Conservation (phyloP, 768 basidiomycete genomes). For the Solioccasus polychromus region DNA sequence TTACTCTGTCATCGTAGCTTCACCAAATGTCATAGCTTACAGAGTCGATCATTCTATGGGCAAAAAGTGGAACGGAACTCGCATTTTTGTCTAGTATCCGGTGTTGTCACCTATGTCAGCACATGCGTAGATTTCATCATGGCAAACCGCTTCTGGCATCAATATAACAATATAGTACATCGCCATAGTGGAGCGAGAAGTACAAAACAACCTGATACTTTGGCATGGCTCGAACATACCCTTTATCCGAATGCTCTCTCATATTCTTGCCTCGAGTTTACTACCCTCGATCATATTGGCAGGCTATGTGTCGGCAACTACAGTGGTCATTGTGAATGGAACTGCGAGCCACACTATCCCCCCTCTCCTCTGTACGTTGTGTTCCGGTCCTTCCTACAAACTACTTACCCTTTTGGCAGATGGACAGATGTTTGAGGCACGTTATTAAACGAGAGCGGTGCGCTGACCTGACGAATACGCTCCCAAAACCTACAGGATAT, state of each 20-base stretch:
- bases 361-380: slow-evolving; percentile 44
- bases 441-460: neutral
- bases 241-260: no score
- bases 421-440: slow-evolving; percentile 60
- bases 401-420: slow-evolving; percentile 26
- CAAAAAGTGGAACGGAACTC: no score
- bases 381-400: neutral
- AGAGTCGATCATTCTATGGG: no score
- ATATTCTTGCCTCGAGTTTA: neutral
- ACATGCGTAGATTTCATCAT: no score
- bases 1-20: no score
- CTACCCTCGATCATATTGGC: slow-evolving; percentile 3
- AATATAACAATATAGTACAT: no score
- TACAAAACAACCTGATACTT: no score
- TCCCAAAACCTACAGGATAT: slow-evolving; percentile 47
- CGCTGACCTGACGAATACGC: neutral
- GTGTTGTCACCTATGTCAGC: no score
- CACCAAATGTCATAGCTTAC: no score
- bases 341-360: slow-evolving; percentile 52
- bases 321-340: slow-evolving; percentile 42
- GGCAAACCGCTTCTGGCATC: no score
- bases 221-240: no score
- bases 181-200: neutral
- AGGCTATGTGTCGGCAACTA: slow-evolving; percentile 2
- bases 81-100: no score